A percentile compares a stretch with the other conserved stretches of the same genome.
Evolutionary conservation across 768 basidiomycete genomes (phyloP).

Genomic region (Tephrocybe sp.): DNA sequence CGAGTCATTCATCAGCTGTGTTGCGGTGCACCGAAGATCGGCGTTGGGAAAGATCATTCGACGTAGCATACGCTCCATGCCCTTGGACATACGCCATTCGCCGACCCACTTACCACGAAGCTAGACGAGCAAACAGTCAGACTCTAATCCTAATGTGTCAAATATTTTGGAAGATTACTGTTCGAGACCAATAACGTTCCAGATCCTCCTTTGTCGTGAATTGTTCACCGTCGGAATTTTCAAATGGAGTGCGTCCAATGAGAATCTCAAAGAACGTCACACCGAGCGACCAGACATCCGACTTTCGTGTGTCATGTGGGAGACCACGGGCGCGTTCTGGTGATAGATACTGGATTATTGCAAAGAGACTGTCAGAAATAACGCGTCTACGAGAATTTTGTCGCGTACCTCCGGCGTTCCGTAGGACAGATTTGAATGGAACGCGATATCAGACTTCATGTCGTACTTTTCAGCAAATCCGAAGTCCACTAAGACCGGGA

Average conservation of each 20-base stretch:
- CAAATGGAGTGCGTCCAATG: conserved; percentile 90
- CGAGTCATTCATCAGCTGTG: conserved; percentile 60
- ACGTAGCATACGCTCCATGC: conserved; percentile 66
- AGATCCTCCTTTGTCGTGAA: conserved; percentile 79
- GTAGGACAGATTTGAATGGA: conserved; percentile 81
- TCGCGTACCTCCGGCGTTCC: conserved; percentile 84
- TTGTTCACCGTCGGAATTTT: conserved; percentile 75
- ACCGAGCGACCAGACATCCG: conserved; percentile 84
- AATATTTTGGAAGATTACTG: no score
- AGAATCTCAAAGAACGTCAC: conserved; percentile 95
- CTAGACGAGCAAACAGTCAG: conserved; percentile 32
- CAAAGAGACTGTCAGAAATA: conserved; percentile 5
- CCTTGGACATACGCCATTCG: conserved; percentile 65
- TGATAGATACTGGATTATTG: conserved; percentile 73
- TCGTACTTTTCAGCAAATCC: conserved; percentile 94
- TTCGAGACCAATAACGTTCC: conserved; percentile 84
- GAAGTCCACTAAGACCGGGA: conserved; percentile 93
- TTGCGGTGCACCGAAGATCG: conserved; percentile 73
- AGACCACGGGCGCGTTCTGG: conserved; percentile 89
- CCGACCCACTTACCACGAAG: conserved; percentile 88
- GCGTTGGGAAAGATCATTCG: conserved; percentile 82
- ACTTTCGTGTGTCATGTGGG: conserved; percentile 91
- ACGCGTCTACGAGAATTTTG: neutral
- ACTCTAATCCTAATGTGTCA: no score
- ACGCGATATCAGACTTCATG: conserved; percentile 57